Evolutionary conservation across 2,329 filamentous ascomycete genomes (phyloP), one percentile per base, ranked within the genome.

Genomic region (Venturia nashicola): DNA sequence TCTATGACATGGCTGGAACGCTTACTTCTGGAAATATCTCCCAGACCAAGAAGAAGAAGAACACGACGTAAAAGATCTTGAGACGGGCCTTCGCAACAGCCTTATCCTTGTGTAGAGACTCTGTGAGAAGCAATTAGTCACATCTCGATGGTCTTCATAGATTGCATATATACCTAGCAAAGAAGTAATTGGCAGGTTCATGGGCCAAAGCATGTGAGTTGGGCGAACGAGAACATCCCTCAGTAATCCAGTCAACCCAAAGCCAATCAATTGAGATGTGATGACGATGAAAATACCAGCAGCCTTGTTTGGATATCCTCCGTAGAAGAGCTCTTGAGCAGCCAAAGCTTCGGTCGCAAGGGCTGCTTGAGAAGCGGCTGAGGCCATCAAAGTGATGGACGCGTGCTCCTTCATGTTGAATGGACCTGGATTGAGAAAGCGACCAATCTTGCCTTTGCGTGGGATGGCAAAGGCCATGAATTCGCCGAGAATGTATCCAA

Each of bases 401-500:
- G 67, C 68, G 66, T 75, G 72, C 65, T 75, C 73, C 61, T 75
- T 75, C n/a, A 57, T 63, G 62, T 75, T 75, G 68, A 74, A 75
- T 1, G 75, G 72, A 23, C 69, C 68, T 3, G 76, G 76, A 40
- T 78, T 78, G n/a, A 78, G 63, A 54, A 71, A 76, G 1, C 70
- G 67, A 6, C 73, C 73, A 54, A 77, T 63, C 11, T 66, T 48
- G 12, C 72, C 74, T 57, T 68, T 70, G 11, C 70, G 70, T 0
- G 78, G 76, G 23, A 79, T 73, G 2, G 71, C 63, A 11, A 67
- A 61, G 3, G 74, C 71, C 73, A 78, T 72, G 11, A 70, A 68
- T 59, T 77, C 73, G 14, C 78, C 78, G 11, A 77, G 67, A 11
- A 78, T 69, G 64, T 79, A 80, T 42, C 72, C 73, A 16, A 80